phyloP scores from a whole-genome alignment of 352 stramenopile genomes.

The Pythium vanterpoolii region DNA sequence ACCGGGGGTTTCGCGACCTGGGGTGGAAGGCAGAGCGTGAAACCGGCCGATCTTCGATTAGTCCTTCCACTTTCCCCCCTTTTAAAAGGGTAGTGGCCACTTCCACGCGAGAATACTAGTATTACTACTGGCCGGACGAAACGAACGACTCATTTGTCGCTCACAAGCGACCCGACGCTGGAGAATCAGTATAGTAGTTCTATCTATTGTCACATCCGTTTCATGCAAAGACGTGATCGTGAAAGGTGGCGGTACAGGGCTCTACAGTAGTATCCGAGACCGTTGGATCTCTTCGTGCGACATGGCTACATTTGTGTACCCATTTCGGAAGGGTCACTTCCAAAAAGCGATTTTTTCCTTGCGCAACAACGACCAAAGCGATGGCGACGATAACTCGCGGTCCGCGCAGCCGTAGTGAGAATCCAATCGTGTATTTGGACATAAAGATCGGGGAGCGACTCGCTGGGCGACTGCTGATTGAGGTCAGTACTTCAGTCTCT shows the following conservation, averaged over 20 bases:
- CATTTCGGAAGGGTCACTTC: neutral
- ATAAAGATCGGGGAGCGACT: slow-evolving; percentile 88
- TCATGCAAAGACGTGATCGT: neutral
- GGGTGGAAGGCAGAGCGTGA: too few relatives aligned
- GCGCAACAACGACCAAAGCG: neutral
- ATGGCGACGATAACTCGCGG: slow-evolving; percentile 1
- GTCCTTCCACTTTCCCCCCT: too few relatives aligned
- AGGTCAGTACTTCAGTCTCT: slow-evolving; percentile 34
- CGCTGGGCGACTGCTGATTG: slow-evolving; percentile 90
- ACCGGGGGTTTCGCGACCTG: too few relatives aligned
- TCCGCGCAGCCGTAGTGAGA: slow-evolving; percentile 25
- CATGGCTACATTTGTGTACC: slow-evolving; percentile 4
- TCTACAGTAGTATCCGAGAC: neutral
- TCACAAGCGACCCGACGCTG: too few relatives aligned
- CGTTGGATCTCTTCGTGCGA: neutral
- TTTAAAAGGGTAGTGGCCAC: too few relatives aligned
- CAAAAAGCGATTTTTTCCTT: too few relatives aligned
- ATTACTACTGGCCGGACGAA: too few relatives aligned
- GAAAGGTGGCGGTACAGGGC: neutral
- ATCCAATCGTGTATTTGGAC: slow-evolving; percentile 95
- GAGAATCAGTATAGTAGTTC: too few relatives aligned
- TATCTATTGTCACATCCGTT: neutral
- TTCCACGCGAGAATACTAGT: too few relatives aligned
- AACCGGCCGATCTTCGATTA: too few relatives aligned
- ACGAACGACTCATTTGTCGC: too few relatives aligned